phyloP scores from a whole-genome alignment of 148 eudicot species.

The Amaranthus cruentus region DNA sequence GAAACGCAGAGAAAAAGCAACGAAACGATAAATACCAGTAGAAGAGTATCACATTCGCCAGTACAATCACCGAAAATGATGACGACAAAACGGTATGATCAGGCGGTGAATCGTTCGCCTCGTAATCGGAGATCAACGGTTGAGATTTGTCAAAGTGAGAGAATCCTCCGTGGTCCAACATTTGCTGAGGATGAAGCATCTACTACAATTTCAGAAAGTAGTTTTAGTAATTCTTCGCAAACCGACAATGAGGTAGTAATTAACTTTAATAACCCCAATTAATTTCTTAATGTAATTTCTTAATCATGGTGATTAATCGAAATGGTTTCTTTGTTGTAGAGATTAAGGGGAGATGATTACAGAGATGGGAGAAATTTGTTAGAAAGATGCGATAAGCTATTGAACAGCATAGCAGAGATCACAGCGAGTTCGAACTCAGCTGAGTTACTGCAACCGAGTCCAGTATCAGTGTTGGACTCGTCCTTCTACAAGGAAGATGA shows the following conservation, averaged over 20 bases:
- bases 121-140: too few relatives aligned
- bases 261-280: too few relatives aligned
- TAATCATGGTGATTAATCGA: too few relatives aligned
- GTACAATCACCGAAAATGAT: slow-evolving; percentile 49
- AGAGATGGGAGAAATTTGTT: slow-evolving; percentile 62
- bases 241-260: too few relatives aligned
- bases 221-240: too few relatives aligned
- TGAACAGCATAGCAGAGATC: slow-evolving; percentile 79
- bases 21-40: slow-evolving; percentile 27
- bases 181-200: too few relatives aligned
- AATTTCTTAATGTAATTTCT: too few relatives aligned
- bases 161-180: too few relatives aligned
- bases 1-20: slow-evolving; percentile 45
- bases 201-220: too few relatives aligned
- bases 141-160: too few relatives aligned
- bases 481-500: slow-evolving; percentile 80
- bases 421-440: slow-evolving; percentile 30
- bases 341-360: slow-evolving; percentile 58
- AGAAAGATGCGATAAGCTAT: slow-evolving; percentile 77
- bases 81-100: slow-evolving; percentile 37
- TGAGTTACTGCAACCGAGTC: slow-evolving; percentile 86
- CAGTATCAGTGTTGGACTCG: slow-evolving; percentile 92
- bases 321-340: slow-evolving; percentile 26
- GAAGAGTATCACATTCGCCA: slow-evolving; percentile 32
- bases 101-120: too few relatives aligned